Evolutionary conservation across 805 yeast genomes (phyloP).

Genomic region (Kluyveromyces lactis): DNA sequence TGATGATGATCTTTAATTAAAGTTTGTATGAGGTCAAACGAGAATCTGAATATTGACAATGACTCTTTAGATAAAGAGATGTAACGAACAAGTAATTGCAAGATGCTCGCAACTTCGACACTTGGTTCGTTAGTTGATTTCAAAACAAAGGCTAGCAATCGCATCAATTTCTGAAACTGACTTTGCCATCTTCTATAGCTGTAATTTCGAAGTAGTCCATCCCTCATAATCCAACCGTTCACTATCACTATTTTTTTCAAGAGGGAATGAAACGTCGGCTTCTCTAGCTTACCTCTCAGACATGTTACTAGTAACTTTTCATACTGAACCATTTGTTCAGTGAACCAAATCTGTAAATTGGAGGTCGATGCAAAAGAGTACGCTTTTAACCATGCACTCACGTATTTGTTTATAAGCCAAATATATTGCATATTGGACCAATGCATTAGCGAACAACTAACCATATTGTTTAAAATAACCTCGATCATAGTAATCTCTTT

Average conservation of each 20-base stretch:
- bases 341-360: not conserved
- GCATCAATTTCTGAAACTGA: conserved; percentile 18
- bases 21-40: not conserved
- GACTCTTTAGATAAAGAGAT: not conserved
- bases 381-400: not conserved
- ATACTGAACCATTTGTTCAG: not conserved
- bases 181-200: conserved; percentile 15
- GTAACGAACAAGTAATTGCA: not conserved
- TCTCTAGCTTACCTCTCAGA: conserved; percentile 1
- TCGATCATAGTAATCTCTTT: not conserved
- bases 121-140: conserved; percentile 9
- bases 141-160: conserved; percentile 20
- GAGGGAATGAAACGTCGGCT: not conserved
- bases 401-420: not conserved
- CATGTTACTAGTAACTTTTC: not conserved
- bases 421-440: not conserved
- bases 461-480: conserved; percentile 1
- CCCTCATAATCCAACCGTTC: not conserved
- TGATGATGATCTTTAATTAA: not conserved
- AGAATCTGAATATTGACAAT: not conserved
- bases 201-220: not conserved
- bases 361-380: not conserved
- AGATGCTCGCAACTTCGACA: not conserved
- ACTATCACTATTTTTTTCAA: conserved; percentile 1
- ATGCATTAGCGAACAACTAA: not conserved